Evolutionary conservation across 2,329 filamentous ascomycete species (phyloP), one percentile per base, ranked within the genome.

Genomic region (Aspergillus persii): DNA sequence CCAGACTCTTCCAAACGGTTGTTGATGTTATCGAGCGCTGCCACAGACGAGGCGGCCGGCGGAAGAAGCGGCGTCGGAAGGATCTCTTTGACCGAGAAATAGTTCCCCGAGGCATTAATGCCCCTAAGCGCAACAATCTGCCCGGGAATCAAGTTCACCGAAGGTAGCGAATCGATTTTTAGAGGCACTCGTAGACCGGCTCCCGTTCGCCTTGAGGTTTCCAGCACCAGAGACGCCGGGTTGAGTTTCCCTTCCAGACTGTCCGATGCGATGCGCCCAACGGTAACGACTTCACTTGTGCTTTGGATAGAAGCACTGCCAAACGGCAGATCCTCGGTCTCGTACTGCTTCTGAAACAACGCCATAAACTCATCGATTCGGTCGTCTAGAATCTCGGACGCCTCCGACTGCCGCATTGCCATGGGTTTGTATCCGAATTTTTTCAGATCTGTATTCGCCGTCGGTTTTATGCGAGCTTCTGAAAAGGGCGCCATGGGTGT

Each of bases 381-480:
- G 76, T 98, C 94, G 76, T 99, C 95, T 7, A 98, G 83, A 49
- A 96, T 91, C 74, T 96, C 93, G 4, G 94, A 96, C 0, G 92
- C 88, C 73, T 97, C 93, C 4, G 91, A 93, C 6, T 95, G 82
- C 70, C 96, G 96, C 92, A 98, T 96, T 2, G 91, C 89, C 82
- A 98, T 88, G 2, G 92, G 91, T 71, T 93, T 95, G 77, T 98
- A 99, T 1, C 82, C 86, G 66, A 97, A 89, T 73, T 96, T 97
- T 73, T 93, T 92, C 69, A 92, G 84, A 72, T 98, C 94, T 1
- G 92, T 94, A 60, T 91, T 90, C 2, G 92, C 90, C 5, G 89
- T 93, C 23, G 96, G 83, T 71, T 90, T 93, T 73, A 98, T 87
- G 53, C 95, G 89, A 15, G 91, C 72, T 73, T 95, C 90, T 9